Percentiles rank a stretch among this genome's conserved stretches.
Conservation (phyloP, 2,329 filamentous ascomycete species). For the Xylaria sp. region DNA sequence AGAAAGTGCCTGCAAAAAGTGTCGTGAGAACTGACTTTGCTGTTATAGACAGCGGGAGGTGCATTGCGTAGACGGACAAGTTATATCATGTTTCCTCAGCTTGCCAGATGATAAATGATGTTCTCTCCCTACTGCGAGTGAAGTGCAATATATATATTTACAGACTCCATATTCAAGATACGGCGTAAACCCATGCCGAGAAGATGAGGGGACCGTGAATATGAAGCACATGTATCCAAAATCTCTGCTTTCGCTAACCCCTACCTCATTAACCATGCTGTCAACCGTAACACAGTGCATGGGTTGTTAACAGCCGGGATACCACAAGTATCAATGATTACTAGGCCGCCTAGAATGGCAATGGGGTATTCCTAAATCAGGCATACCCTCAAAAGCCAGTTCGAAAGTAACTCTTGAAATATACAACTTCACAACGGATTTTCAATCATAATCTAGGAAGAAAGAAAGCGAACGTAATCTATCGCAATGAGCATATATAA, state of each 20-base stretch:
- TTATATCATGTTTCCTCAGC: neutral
- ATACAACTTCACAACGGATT: neutral
- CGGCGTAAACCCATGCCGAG: neutral
- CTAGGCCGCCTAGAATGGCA: neutral
- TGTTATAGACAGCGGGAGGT: neutral
- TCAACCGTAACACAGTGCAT: neutral
- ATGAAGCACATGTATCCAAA: neutral
- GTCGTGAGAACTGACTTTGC: constrained; percentile 11
- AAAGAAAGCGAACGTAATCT: neutral
- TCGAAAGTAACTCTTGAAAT: neutral
- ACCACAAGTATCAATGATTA: neutral
- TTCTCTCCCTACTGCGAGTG: neutral
- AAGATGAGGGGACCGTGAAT: neutral
- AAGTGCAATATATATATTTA: constrained; percentile 4
- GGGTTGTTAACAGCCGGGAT: neutral
- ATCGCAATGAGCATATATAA: neutral
- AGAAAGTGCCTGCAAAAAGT: constrained; percentile 12
- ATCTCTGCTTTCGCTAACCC: neutral
- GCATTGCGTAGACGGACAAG: constrained; percentile 5
- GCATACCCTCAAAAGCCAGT: neutral
- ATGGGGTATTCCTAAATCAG: neutral
- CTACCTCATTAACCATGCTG: neutral
- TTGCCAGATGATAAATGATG: neutral
- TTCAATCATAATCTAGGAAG: neutral
- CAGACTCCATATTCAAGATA: neutral